Conservation (phyloP, 192 early-diverging fungal genomes). For the Chytriomyces confervae region DNA sequence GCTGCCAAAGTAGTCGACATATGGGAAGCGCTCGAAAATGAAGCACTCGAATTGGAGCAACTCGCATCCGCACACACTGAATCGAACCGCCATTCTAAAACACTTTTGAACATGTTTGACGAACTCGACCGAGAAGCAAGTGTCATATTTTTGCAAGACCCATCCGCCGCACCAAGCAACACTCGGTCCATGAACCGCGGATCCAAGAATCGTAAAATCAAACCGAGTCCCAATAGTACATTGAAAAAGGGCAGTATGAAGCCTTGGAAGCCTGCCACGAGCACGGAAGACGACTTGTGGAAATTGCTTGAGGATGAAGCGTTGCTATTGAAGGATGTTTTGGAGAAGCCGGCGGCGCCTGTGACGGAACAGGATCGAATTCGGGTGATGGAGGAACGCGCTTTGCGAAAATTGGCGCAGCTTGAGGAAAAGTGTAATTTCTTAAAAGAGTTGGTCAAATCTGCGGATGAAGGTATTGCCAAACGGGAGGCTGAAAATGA, state of each 20-base stretch:
- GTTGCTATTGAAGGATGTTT: constrained; percentile 5
- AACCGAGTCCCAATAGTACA: not conserved
- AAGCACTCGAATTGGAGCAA: not conserved
- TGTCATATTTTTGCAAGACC: not conserved
- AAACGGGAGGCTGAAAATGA: constrained; percentile 9
- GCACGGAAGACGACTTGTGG: constrained; percentile 21
- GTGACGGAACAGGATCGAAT: constrained; percentile 8
- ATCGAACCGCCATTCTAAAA: not conserved
- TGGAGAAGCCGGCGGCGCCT: not conserved
- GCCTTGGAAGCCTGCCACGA: not conserved
- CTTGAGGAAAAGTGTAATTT: constrained; percentile 1
- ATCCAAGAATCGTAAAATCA: not conserved
- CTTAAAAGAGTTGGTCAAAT: not conserved
- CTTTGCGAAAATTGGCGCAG: constrained; percentile 3
- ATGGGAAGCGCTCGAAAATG: constrained; percentile 5
- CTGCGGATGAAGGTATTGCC: not conserved
- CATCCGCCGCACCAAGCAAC: not conserved
- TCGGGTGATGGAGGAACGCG: constrained; percentile 12
- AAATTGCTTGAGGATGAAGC: constrained; percentile 12
- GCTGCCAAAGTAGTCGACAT: not conserved
- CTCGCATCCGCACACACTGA: not conserved
- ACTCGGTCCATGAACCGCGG: not conserved
- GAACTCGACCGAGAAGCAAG: constrained; percentile 15
- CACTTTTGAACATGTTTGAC: constrained; percentile 9
- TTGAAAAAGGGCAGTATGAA: constrained; percentile 11